Evolutionary conservation across 192 early-diverging fungal genomes (phyloP).

Genomic region (Backusella tarrabulga): DNA sequence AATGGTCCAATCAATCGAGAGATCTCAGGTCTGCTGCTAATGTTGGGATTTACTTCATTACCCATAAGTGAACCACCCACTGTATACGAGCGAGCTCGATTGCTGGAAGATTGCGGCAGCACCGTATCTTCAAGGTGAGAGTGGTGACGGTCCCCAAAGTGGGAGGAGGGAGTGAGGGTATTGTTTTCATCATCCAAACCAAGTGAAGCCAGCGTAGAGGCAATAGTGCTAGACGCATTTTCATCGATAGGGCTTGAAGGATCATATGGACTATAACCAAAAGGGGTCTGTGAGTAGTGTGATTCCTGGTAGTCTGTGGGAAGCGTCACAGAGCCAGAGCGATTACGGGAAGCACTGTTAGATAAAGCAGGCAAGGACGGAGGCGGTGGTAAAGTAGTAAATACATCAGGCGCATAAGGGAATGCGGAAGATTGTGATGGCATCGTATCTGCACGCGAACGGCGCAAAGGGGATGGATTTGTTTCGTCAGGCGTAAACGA

Average conservation of each 20-base stretch:
- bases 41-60: background rate
- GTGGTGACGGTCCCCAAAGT: background rate
- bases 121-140: background rate
- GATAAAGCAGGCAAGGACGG: background rate
- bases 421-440: slow-evolving; percentile 29
- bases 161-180: background rate
- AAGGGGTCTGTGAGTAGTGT: background rate
- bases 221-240: slow-evolving; percentile 23
- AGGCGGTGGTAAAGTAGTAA: slow-evolving; percentile 1
- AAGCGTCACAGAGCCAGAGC: slow-evolving; percentile 24
- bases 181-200: slow-evolving; percentile 25
- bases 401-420: slow-evolving; percentile 22
- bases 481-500: slow-evolving; percentile 6
- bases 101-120: background rate
- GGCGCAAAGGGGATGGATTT: slow-evolving; percentile 6
- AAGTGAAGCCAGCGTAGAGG: slow-evolving; percentile 28
- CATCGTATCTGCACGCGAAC: slow-evolving; percentile 32
- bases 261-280: slow-evolving; percentile 7
- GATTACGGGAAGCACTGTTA: slow-evolving; percentile 5
- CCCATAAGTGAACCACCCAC: background rate
- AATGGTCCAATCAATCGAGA: slow-evolving; percentile 7
- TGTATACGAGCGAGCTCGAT: slow-evolving; percentile 22
- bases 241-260: slow-evolving; percentile 11
- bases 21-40: background rate
- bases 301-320: slow-evolving; percentile 8